Evolutionary conservation across 2,329 filamentous ascomycete genomes (phyloP).

Genomic region (Penicillium sp.): DNA sequence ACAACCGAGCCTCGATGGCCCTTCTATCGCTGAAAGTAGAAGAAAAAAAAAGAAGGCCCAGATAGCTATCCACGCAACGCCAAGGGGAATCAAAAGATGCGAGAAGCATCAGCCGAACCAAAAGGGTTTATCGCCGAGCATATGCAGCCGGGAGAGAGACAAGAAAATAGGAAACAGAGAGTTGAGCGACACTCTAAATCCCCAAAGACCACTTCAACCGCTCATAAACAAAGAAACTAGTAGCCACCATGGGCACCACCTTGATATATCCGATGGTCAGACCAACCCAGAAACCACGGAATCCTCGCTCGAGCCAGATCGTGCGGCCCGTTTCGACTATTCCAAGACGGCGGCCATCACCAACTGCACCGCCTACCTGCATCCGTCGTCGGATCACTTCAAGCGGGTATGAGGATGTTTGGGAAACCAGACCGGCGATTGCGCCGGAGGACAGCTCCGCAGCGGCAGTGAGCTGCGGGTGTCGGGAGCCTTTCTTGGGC

Average conservation of each 20-base stretch:
- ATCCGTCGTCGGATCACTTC: conserved; percentile 89
- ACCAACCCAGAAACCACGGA: conserved; percentile 83
- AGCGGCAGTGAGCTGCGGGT: conserved; percentile 72
- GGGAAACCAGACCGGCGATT: conserved; percentile 78
- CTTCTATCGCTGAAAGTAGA: conserved; percentile 11
- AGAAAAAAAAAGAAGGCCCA: conserved; percentile 1
- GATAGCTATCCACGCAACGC: conserved; percentile 17
- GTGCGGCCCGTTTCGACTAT: conserved; percentile 72
- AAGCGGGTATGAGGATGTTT: conserved; percentile 87
- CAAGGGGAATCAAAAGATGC: conserved; percentile 18
- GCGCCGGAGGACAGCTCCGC: conserved; percentile 83
- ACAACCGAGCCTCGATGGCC: conserved; percentile 11
- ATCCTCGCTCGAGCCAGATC: conserved; percentile 70
- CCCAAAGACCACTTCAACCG: conserved; percentile 59
- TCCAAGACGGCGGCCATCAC: conserved; percentile 72
- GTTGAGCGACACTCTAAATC: conserved; percentile 48
- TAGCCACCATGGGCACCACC: conserved; percentile 81
- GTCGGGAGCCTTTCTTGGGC: conserved; percentile 47
- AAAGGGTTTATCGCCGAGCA: conserved; percentile 10
- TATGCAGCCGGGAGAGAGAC: conserved; percentile 5
- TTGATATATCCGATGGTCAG: conserved; percentile 94
- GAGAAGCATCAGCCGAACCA: conserved; percentile 4
- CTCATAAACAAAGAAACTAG: conserved; percentile 64
- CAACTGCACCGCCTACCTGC: conserved; percentile 93
- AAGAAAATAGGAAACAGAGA: neutral